Percentiles rank a stretch among this genome's conserved stretches.
phyloP scores from a whole-genome alignment of 139 green algal species.

The Ostreobium quekettii region DNA sequence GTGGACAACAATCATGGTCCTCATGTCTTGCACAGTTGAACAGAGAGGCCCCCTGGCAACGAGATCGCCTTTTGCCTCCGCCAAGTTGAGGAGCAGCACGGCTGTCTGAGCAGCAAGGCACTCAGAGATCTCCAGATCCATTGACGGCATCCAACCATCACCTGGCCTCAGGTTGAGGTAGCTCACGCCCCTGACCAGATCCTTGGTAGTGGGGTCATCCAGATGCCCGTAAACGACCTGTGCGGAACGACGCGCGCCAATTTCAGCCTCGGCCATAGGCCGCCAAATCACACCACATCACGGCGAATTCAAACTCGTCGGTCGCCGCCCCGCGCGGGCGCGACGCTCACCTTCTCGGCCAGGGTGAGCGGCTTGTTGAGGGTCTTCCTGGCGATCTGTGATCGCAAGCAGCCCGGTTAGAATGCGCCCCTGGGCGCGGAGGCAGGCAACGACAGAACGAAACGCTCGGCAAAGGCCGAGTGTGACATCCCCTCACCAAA shows the following conservation, averaged over 20 bases:
- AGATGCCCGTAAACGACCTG: constrained; percentile 91
- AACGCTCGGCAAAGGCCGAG: background rate
- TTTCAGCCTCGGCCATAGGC: background rate
- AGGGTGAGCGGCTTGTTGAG: constrained; percentile 82
- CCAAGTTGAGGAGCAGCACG: no score
- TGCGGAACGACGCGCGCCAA: background rate
- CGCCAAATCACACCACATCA: background rate
- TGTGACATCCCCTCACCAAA: constrained; percentile 30
- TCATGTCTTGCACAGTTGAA: no score
- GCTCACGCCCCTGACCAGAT: constrained; percentile 72
- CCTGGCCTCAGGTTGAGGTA: constrained; percentile 83
- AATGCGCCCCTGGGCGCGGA: constrained; percentile 8
- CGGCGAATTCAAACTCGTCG: background rate
- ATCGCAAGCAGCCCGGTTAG: background rate
- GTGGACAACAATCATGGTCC: no score
- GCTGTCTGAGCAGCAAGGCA: no score
- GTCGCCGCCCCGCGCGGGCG: background rate
- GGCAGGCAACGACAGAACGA: constrained; percentile 3
- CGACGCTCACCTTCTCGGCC: constrained; percentile 83
- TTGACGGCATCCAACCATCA: no score
- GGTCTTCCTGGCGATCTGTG: constrained; percentile 68
- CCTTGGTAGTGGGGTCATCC: constrained; percentile 75
- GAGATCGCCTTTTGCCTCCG: no score
- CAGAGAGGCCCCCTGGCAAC: no score
- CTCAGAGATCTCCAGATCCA: no score